A percentile compares a stretch with the other conserved stretches of the same genome.
Conservation (phyloP, 257 asterid genomes). For the Gardenia jasminoides region DNA sequence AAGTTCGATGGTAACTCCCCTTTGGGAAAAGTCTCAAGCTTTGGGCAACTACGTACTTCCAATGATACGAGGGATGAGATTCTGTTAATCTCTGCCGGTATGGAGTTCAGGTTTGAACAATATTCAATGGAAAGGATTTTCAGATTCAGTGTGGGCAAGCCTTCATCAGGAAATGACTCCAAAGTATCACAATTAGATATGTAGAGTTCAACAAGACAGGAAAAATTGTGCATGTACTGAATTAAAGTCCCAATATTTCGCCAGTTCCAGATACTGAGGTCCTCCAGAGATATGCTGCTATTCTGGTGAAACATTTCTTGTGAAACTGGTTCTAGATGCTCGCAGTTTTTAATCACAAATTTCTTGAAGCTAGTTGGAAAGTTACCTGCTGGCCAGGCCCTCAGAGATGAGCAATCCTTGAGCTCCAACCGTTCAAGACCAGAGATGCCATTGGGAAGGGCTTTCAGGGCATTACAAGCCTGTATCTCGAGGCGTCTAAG, state of each 20-base stretch:
- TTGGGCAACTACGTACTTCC: slow-evolving; percentile 61
- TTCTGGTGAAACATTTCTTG: slow-evolving; percentile 31
- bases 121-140: slow-evolving; percentile 57
- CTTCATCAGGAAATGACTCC: slow-evolving; percentile 50
- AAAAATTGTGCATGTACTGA: slow-evolving; percentile 35
- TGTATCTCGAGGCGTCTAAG: slow-evolving; percentile 67
- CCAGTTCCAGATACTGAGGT: slow-evolving; percentile 50
- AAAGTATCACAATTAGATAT: slow-evolving; percentile 43
- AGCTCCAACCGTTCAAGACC: slow-evolving; percentile 60
- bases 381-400: slow-evolving; percentile 40
- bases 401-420: slow-evolving; percentile 57
- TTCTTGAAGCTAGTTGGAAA: slow-evolving; percentile 54
- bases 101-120: slow-evolving; percentile 51
- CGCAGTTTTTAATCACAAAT: slow-evolving; percentile 50
- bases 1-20: slow-evolving; percentile 43
- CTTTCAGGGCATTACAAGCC: slow-evolving; percentile 49
- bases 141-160: slow-evolving; percentile 49
- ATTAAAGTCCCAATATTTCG: slow-evolving; percentile 42
- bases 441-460: slow-evolving; percentile 47
- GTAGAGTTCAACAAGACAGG: slow-evolving; percentile 46
- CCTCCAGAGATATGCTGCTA: slow-evolving; percentile 48
- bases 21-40: slow-evolving; percentile 51
- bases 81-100: slow-evolving; percentile 36
- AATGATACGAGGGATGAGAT: slow-evolving; percentile 44
- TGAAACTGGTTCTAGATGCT: slow-evolving; percentile 45